phyloP scores from a whole-genome alignment of 2,329 filamentous ascomycete species.

The Alternaria consortialis region DNA sequence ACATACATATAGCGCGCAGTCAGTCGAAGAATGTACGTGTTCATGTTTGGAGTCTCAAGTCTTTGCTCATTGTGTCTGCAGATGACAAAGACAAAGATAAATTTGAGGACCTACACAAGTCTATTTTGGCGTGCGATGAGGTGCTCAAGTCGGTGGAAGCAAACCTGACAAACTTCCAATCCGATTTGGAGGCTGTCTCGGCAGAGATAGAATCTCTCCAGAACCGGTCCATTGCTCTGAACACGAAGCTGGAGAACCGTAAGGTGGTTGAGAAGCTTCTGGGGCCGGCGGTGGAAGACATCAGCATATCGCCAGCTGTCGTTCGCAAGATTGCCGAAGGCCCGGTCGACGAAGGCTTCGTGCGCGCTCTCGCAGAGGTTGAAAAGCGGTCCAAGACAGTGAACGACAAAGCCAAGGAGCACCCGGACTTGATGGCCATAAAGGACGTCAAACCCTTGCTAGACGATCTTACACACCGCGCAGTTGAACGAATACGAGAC shows the following conservation, averaged over 20 bases:
- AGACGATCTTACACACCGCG: constrained; percentile 84
- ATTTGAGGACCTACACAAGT: constrained; percentile 89
- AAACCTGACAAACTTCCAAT: constrained; percentile 91
- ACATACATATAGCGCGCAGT: constrained; percentile 66
- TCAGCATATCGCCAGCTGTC: constrained; percentile 84
- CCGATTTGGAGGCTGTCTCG: constrained; percentile 89
- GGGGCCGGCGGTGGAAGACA: constrained; percentile 88
- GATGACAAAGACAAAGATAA: constrained; percentile 83
- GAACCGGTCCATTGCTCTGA: constrained; percentile 82
- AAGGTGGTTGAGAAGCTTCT: constrained; percentile 88
- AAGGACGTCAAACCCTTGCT: constrained; percentile 86
- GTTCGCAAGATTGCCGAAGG: constrained; percentile 89
- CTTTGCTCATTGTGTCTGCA: constrained; percentile 48
- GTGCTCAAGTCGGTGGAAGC: constrained; percentile 91
- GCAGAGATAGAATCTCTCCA: constrained; percentile 95
- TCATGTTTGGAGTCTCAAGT: constrained; percentile 28
- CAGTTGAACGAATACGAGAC: constrained; percentile 92
- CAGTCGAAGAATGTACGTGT: constrained; percentile 75
- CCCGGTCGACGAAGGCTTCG: constrained; percentile 87
- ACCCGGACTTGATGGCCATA: constrained; percentile 72
- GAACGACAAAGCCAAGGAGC: constrained; percentile 70
- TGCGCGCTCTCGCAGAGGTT: constrained; percentile 82
- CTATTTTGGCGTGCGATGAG: constrained; percentile 89
- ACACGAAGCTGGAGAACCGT: constrained; percentile 85
- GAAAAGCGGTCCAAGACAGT: constrained; percentile 79